Conservation (phyloP, 176 grass and related monocot species). For the Aechmea fasciata region DNA sequence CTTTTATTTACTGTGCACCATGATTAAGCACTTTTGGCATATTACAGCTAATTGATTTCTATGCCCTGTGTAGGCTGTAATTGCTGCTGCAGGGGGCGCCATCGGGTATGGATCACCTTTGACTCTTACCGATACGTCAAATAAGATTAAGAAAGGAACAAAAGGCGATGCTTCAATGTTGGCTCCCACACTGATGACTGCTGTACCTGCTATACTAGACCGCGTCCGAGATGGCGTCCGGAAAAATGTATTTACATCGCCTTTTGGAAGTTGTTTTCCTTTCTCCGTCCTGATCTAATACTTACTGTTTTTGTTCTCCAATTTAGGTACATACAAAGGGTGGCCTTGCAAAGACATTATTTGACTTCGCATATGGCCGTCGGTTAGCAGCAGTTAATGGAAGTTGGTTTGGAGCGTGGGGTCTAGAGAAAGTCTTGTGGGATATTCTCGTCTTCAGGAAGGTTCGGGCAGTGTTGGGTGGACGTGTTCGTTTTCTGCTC, state of each 20-base stretch:
- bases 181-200: constrained; percentile 77
- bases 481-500: constrained; percentile 63
- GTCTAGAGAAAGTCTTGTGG: constrained; percentile 80
- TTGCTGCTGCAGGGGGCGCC: constrained; percentile 62
- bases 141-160: constrained; percentile 88
- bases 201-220: constrained; percentile 96
- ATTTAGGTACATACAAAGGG: constrained; percentile 80
- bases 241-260: constrained; percentile 60
- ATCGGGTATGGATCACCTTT: constrained; percentile 89
- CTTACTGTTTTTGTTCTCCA: background rate
- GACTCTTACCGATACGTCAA: constrained; percentile 90
- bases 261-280: constrained; percentile 4
- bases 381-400: constrained; percentile 80
- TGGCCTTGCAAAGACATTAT: constrained; percentile 70
- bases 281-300: background rate
- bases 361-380: constrained; percentile 70
- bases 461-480: constrained; percentile 66
- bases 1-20: background rate
- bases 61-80: constrained; percentile 43
- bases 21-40: constrained; percentile 7
- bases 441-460: constrained; percentile 83
- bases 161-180: constrained; percentile 70
- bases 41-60: constrained; percentile 15
- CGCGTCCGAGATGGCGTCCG: constrained; percentile 75
- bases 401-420: constrained; percentile 95